Conservation (phyloP, 179 eudicot species). For the Vitellaria paradoxa region DNA sequence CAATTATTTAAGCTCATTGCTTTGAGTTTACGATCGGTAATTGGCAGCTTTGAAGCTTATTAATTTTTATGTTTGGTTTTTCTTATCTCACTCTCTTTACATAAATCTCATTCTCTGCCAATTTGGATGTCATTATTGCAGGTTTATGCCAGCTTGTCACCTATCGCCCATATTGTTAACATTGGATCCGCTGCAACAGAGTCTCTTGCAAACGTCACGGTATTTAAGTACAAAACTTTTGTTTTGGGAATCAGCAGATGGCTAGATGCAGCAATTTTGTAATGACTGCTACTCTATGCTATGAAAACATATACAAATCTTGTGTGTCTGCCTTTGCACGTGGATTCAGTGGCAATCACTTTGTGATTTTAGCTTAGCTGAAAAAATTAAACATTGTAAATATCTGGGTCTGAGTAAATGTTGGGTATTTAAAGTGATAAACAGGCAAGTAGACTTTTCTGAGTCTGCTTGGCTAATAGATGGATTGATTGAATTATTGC, state of each 20-base stretch:
- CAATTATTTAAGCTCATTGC: too few species aligned
- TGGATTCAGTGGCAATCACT: neutral
- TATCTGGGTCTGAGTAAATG: too few species aligned
- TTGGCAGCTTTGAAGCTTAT: too few species aligned
- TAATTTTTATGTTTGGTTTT: neutral
- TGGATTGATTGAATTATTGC: too few species aligned
- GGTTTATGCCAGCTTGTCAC: constrained; percentile 85
- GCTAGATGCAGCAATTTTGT: neutral
- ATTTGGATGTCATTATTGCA: constrained; percentile 22
- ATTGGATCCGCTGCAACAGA: constrained; percentile 57
- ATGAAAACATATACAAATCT: neutral
- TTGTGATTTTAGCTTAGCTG: neutral
- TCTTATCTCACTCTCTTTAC: constrained; percentile 12
- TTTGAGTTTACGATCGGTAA: too few species aligned
- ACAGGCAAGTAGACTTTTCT: too few species aligned
- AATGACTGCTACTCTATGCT: neutral
- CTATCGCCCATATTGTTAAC: constrained; percentile 73
- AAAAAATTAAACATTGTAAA: too few species aligned
- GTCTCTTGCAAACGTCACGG: constrained; percentile 76
- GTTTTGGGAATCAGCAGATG: neutral
- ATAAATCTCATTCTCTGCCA: neutral
- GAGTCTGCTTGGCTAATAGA: too few species aligned
- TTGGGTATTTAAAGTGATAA: too few species aligned
- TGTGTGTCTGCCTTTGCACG: neutral
- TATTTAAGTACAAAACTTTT: constrained; percentile 26